Conservation (phyloP, 768 basidiomycete species). For the Dacryopinax spathularia region DNA sequence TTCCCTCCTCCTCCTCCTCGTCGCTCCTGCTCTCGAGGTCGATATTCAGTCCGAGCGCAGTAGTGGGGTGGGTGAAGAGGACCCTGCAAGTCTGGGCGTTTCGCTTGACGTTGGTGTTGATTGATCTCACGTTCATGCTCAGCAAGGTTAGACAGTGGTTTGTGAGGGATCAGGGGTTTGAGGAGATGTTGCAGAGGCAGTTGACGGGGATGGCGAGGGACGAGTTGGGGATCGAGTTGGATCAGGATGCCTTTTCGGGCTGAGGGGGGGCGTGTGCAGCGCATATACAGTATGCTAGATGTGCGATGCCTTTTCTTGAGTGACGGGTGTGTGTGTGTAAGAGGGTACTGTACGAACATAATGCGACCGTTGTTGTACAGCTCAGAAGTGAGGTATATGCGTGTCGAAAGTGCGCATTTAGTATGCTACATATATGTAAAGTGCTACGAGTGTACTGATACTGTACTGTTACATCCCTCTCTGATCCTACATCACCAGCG, state of each 20-base stretch:
- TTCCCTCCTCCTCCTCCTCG: neutral
- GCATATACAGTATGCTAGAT: neutral
- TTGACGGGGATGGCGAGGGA: conserved; percentile 64
- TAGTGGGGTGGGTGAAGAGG: conserved; percentile 34
- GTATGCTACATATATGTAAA: too few species aligned
- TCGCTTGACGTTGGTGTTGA: conserved; percentile 43
- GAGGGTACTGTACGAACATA: too few species aligned
- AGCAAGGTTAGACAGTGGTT: conserved; percentile 39
- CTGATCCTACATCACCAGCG: neutral
- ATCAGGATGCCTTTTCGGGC: conserved; percentile 34
- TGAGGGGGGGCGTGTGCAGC: too few species aligned
- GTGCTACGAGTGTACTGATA: too few species aligned
- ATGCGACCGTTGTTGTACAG: too few species aligned
- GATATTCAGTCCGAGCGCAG: conserved; percentile 25
- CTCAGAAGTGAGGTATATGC: too few species aligned
- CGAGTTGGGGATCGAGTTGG: conserved; percentile 65
- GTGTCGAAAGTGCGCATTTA: too few species aligned
- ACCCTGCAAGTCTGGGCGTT: conserved; percentile 51
- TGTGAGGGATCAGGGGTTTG: conserved; percentile 46
- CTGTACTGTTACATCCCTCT: neutral
- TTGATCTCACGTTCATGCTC: conserved; percentile 61
- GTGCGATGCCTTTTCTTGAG: neutral
- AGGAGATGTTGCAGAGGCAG: conserved; percentile 65
- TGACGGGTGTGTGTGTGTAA: neutral
- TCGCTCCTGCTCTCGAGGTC: conserved; percentile 41